Conservation (phyloP, 2,329 filamentous ascomycete species). For the Cadophora sp. region DNA sequence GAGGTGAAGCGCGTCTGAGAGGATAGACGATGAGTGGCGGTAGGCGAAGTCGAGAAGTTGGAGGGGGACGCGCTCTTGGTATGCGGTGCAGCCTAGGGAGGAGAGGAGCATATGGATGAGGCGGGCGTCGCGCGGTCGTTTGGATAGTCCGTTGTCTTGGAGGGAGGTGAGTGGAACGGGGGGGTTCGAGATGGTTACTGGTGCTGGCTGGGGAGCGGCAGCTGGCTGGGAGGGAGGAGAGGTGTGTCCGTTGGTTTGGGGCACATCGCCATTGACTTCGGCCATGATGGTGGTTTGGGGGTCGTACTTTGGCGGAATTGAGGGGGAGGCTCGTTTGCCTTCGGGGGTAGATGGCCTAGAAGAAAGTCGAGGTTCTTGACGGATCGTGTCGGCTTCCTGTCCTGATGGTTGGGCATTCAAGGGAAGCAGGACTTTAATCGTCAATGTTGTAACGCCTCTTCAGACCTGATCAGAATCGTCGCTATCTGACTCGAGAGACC, state of each 20-base stretch:
- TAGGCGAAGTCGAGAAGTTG: conserved; percentile 88
- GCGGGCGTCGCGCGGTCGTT: conserved; percentile 77
- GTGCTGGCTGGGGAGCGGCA: conserved; percentile 26
- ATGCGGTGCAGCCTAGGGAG: conserved; percentile 78
- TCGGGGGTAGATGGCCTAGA: no score
- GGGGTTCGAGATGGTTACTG: conserved; percentile 32
- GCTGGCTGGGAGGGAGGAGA: conserved; percentile 35
- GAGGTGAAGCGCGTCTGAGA: conserved; percentile 74
- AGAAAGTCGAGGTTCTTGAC: no score
- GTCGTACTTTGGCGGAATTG: not conserved
- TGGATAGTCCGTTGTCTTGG: conserved; percentile 45
- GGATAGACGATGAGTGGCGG: conserved; percentile 75
- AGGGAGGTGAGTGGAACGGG: conserved; percentile 43
- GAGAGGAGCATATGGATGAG: conserved; percentile 82
- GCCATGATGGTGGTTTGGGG: conserved; percentile 34
- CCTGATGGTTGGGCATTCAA: no score
- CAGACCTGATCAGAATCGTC: no score
- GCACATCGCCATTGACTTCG: conserved; percentile 43
- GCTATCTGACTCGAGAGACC: no score
- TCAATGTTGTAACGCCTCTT: no score
- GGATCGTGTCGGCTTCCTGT: no score
- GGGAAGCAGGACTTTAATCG: no score
- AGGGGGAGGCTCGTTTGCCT: not conserved
- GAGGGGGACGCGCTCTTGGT: conserved; percentile 82
- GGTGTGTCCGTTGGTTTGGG: conserved; percentile 62